Evolutionary conservation across 202 grass and related monocot genomes (phyloP), one percentile per base, ranked within the genome.

Genomic region (Miscanthus sacchariflorus): DNA sequence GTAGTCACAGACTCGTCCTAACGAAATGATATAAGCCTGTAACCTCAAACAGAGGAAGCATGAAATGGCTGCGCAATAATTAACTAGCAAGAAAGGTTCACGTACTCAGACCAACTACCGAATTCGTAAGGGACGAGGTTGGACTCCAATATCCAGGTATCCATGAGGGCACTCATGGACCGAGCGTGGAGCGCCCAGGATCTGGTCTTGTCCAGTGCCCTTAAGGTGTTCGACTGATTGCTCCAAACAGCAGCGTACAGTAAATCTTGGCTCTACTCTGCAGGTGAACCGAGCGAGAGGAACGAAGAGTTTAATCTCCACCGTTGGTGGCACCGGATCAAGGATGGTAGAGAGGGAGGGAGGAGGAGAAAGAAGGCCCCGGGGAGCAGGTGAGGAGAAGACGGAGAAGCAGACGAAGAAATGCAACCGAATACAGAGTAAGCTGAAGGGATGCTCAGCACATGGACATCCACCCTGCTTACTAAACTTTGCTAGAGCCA

Each of bases 151-250:
- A 54, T 0, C 17, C 50, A 54, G 50, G 50, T 54, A 54, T 54
- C 50, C 50, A 19, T 54, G 50, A 54, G 50, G 15, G 7, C 5
- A 52, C 15, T 18, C 14, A 52, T 52, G 5, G 52, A 58, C 54
- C 9, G 9, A 63, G 35, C 35, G 4, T 35, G 35, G 35, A 35
- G 59, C 3, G 15, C 9, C 5, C 30, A 18, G 28, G 67, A 70
- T 21, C 0, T 39, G 33, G 15, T 7, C 18, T 38, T 71, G 38
- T 11, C 19, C 70, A 0, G 69, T 40, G 68, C 7, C 9, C 70
- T 72, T 71, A 40, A 40, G 68, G 7, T 40, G 68, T 71, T 71
- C 30, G 35, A 72, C 38, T 4, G 70, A 72, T 72, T 72, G 70
- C 69, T 42, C 38, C 9, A 43, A 35, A 72, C 38, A 72, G 39